Evolutionary conservation across 129 eudicot species (phyloP).

Genomic region (carrot (Daucus carota)): DH1_v3.0 NC_030386.2:7999501-8000000

Average conservation of each 20-base stretch:
- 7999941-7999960: too few species aligned
- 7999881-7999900: neutral
- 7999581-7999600: conserved; percentile 60
- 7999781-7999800: conserved; percentile 44
- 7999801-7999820: conserved; percentile 42
- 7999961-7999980: too few species aligned
- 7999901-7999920: neutral
- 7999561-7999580: conserved; percentile 47
- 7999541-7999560: conserved; percentile 54
- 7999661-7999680: conserved; percentile 32
- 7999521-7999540: conserved; percentile 54
- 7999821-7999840: conserved; percentile 17
- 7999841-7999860: neutral
- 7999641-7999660: conserved; percentile 17
- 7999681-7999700: conserved; percentile 55
- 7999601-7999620: conserved; percentile 59
- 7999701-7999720: conserved; percentile 35
- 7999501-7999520: conserved; percentile 33
- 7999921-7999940: too few species aligned
- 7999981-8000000: too few species aligned
- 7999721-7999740: conserved; percentile 44
- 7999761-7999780: conserved; percentile 54
- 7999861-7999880: too few species aligned
- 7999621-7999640: conserved; percentile 43
- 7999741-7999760: conserved; percentile 39